Evolutionary conservation across 768 basidiomycete genomes (phyloP).

Genomic region (Phanerochaete carnosa): DNA sequence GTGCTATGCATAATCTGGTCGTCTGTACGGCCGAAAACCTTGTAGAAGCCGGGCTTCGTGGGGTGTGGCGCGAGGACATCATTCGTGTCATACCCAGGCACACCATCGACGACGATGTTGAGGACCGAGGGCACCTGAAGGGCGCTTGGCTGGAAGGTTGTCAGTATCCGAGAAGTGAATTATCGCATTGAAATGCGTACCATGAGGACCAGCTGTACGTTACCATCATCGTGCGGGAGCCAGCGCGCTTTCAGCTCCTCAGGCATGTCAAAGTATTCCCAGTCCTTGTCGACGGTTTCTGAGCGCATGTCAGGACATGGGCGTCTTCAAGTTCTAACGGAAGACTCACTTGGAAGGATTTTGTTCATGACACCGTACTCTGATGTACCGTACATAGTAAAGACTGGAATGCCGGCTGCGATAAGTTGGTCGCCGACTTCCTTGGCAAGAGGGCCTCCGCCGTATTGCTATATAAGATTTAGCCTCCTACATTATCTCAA

Average conservation of each 20-base stretch:
- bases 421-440: constrained; percentile 11
- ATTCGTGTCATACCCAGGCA: constrained; percentile 33
- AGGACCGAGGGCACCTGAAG: constrained; percentile 20
- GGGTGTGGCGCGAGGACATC: constrained; percentile 42
- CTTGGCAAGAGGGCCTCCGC: constrained; percentile 16
- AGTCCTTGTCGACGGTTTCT: constrained; percentile 4
- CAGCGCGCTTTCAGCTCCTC: constrained; percentile 6
- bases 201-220: constrained; percentile 1
- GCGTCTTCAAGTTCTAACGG: not conserved
- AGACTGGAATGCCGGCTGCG: constrained; percentile 6
- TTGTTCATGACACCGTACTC: not conserved
- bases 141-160: not conserved
- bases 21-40: constrained; percentile 39
- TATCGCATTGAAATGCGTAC: not conserved
- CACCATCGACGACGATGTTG: constrained; percentile 30
- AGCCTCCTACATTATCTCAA: not conserved
- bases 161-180: not conserved
- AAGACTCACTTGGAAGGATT: constrained; percentile 7
- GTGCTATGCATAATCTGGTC: constrained; percentile 40
- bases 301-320: not conserved
- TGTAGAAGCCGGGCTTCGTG: constrained; percentile 31
- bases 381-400: constrained; percentile 12
- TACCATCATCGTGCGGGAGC: constrained; percentile 3
- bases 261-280: constrained; percentile 11
- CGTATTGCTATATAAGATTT: constrained; percentile 9